Evolutionary conservation across 2,329 filamentous ascomycete genomes (phyloP).

Genomic region (Clonostachys byssicola): DNA sequence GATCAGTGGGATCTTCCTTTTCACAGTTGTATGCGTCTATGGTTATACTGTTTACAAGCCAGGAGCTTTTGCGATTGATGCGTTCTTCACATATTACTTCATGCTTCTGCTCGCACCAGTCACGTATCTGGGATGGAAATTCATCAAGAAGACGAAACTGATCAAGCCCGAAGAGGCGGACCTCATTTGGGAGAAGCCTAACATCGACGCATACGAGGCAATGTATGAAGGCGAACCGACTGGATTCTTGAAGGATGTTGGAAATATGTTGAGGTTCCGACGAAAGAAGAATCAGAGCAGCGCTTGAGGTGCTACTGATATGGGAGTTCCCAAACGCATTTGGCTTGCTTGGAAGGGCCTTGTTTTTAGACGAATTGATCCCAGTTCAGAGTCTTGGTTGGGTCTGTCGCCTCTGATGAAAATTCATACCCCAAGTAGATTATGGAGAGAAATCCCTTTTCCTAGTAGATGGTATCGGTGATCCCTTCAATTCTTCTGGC

Average conservation of each 20-base stretch:
- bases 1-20: conserved; percentile 35
- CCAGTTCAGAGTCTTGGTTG: too few relatives aligned
- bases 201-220: conserved; percentile 54
- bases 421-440: too few relatives aligned
- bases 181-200: conserved; percentile 55
- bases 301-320: too few relatives aligned
- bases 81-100: conserved; percentile 50
- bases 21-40: conserved; percentile 41
- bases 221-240: conserved; percentile 36
- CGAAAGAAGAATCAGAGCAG: conserved; percentile 9
- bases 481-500: too few relatives aligned
- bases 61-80: conserved; percentile 38
- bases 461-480: too few relatives aligned
- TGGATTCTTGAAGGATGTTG: conserved; percentile 51
- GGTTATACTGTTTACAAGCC: conserved; percentile 47
- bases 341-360: too few relatives aligned
- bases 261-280: conserved; percentile 34
- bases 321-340: too few relatives aligned
- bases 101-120: conserved; percentile 51
- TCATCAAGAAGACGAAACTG: conserved; percentile 54
- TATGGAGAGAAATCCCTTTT: too few relatives aligned
- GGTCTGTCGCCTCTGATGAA: too few relatives aligned
- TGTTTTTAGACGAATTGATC: too few relatives aligned
- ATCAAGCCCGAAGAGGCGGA: conserved; percentile 51
- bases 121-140: conserved; percentile 58